Evolutionary conservation across 805 yeast genomes (phyloP).

Genomic region (Schizosaccharomyces cryophilus): DNA sequence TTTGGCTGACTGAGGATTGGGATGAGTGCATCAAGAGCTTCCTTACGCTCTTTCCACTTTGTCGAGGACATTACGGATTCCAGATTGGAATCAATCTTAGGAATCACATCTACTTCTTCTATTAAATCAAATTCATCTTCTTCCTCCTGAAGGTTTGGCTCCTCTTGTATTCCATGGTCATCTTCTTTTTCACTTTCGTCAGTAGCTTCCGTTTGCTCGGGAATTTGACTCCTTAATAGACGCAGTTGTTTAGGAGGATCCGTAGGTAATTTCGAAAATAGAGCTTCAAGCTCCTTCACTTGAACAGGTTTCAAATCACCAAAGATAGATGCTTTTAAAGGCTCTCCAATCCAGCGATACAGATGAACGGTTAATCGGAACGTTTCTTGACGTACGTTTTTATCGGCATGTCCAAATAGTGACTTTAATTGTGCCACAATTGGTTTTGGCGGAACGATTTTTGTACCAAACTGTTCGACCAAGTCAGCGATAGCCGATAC

Average conservation of each 20-base stretch:
- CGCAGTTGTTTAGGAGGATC: conserved; percentile 24
- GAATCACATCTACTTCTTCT: conserved; percentile 42
- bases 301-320: conserved; percentile 72
- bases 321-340: conserved; percentile 33
- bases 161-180: conserved; percentile 7
- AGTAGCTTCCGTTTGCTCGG: conserved; percentile 10
- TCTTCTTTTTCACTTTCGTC: conserved; percentile 11
- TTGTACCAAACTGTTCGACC: conserved; percentile 37
- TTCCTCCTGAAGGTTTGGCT: conserved; percentile 14
- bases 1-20: conserved; percentile 22
- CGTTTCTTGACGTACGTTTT: conserved; percentile 61
- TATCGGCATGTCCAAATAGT: conserved; percentile 65
- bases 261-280: conserved; percentile 29
- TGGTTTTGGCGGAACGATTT: conserved; percentile 30
- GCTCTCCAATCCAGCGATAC: conserved; percentile 47
- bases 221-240: conserved; percentile 28
- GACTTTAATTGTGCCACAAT: conserved; percentile 35
- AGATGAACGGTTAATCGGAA: conserved; percentile 41
- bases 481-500: conserved; percentile 32
- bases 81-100: conserved; percentile 42
- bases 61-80: conserved; percentile 28
- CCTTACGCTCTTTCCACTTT: conserved; percentile 85
- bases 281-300: conserved; percentile 53
- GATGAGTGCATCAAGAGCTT: conserved; percentile 39
- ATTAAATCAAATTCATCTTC: conserved; percentile 49